phyloP scores from a whole-genome alignment of 176 grass and related monocot genomes.

The Sorghum bicolor region DNA sequence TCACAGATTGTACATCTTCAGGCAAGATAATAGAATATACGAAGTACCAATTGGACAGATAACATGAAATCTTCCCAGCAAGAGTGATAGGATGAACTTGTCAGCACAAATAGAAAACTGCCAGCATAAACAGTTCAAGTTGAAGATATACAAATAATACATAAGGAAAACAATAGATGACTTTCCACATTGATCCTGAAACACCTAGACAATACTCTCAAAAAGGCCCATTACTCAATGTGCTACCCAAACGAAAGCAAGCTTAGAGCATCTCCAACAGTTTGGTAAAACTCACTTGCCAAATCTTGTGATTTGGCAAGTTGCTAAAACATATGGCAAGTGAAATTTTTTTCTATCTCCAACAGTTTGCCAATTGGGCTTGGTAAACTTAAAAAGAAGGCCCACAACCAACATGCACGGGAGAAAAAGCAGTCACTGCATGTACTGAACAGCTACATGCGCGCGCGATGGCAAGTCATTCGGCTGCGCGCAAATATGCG shows the following conservation, averaged over 20 bases:
- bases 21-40: background rate
- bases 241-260: background rate
- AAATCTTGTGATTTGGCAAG: too few relatives aligned
- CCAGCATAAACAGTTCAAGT: background rate
- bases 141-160: background rate
- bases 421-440: too few relatives aligned
- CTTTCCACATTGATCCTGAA: background rate
- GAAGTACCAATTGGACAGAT: background rate
- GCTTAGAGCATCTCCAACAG: too few relatives aligned
- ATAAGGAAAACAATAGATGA: background rate
- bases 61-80: background rate
- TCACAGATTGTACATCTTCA: background rate
- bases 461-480: too few relatives aligned
- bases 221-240: background rate
- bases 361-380: too few relatives aligned
- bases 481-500: too few relatives aligned
- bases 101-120: background rate
- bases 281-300: too few relatives aligned
- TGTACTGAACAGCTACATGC: too few relatives aligned
- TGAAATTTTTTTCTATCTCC: too few relatives aligned
- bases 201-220: background rate
- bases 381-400: too few relatives aligned
- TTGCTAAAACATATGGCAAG: too few relatives aligned
- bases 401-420: too few relatives aligned
- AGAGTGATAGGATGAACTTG: background rate